phyloP scores from a whole-genome alignment of 148 eudicot species.

The Cornus controversa region DNA sequence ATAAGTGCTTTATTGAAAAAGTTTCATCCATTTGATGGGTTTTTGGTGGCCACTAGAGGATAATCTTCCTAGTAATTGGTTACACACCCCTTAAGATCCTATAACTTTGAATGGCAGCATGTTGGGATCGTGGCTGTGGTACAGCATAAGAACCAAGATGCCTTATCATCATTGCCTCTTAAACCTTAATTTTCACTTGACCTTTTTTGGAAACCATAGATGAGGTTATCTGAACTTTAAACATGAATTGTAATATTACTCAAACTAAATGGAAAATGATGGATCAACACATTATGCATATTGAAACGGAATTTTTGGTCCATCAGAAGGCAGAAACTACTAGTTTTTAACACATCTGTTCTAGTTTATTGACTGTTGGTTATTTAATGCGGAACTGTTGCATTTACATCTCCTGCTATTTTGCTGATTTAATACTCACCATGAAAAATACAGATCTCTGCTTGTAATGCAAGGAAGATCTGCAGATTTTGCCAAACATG shows the following conservation, averaged over 20 bases:
- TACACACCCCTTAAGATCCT: neutral
- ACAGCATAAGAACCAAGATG: neutral
- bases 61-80: conserved; percentile 5
- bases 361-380: conserved; percentile 8
- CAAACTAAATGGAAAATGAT: neutral
- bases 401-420: neutral
- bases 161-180: neutral
- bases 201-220: neutral
- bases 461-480: conserved; percentile 62
- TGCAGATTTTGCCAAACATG: conserved; percentile 42
- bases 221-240: neutral
- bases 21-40: neutral
- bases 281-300: too few relatives aligned
- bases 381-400: too few relatives aligned
- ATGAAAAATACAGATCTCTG: conserved; percentile 42
- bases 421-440: conserved; percentile 4
- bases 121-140: neutral
- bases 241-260: neutral
- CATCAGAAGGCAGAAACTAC: too few relatives aligned
- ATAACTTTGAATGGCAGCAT: neutral
- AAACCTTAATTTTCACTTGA: neutral
- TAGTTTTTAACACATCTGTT: neutral
- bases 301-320: too few relatives aligned
- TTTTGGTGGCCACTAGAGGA: neutral
- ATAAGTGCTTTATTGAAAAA: neutral